Evolutionary conservation across 1,284 basidiomycete genomes (phyloP).

Genomic region (Sanguinoderma infundibulare): DNA sequence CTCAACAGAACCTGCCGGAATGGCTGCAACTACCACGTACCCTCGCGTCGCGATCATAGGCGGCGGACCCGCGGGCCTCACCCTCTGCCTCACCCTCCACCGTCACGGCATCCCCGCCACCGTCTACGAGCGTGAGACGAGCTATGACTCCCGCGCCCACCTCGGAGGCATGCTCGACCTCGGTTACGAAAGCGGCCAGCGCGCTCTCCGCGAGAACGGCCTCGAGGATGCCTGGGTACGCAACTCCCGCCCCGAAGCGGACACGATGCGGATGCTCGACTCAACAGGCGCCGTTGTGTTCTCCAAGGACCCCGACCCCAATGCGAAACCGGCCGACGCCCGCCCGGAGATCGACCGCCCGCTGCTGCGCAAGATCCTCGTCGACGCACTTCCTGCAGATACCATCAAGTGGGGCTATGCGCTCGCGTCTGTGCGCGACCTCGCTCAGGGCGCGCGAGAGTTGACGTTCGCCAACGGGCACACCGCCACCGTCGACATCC

Average conservation of each 20-base stretch:
- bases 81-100: constrained; percentile 3
- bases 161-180: constrained; percentile 1
- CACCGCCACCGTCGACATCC: background rate
- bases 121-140: background rate
- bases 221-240: background rate
- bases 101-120: background rate
- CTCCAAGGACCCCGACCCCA: background rate
- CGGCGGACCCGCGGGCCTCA: background rate
- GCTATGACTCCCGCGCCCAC: background rate
- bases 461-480: background rate
- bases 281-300: background rate
- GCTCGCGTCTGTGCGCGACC: background rate
- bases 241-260: background rate
- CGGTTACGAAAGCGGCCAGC: background rate
- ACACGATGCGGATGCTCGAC: background rate
- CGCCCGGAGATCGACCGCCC: constrained; percentile 4
- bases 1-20: background rate
- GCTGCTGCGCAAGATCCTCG: background rate
- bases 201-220: constrained; percentile 3
- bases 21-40: background rate
- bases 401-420: constrained; percentile 2
- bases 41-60: background rate
- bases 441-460: background rate
- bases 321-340: background rate
- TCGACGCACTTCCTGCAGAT: background rate